Percentiles rank a stretch among this genome's conserved stretches.
Evolutionary conservation across 192 early-diverging fungal species (phyloP).

Genomic region (Mycoemilia scoparia): DNA sequence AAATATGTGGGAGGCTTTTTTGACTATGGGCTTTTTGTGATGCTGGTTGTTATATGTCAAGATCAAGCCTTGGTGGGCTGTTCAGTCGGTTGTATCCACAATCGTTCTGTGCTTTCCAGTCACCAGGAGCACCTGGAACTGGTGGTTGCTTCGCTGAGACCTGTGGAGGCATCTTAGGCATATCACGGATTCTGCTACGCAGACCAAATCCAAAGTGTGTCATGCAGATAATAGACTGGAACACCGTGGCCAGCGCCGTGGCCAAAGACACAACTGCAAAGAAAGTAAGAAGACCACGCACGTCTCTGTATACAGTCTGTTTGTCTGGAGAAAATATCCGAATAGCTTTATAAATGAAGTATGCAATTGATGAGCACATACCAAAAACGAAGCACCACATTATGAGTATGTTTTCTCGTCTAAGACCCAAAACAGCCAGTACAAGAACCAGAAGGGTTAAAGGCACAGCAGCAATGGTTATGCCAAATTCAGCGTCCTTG

Average conservation of each 20-base stretch:
- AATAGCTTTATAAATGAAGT: slow-evolving; percentile 29
- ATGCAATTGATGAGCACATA: slow-evolving; percentile 19
- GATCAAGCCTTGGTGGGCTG: too few species aligned
- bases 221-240: slow-evolving; percentile 19
- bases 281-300: slow-evolving; percentile 28
- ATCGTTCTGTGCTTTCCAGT: too few species aligned
- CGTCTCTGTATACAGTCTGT: slow-evolving; percentile 16
- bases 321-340: slow-evolving; percentile 29
- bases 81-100: too few species aligned
- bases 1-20: too few species aligned
- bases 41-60: too few species aligned
- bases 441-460: slow-evolving; percentile 19
- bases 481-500: slow-evolving; percentile 26
- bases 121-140: too few species aligned
- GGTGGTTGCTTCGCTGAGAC: too few species aligned
- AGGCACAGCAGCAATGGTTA: slow-evolving; percentile 24
- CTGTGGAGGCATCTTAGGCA: too few species aligned
- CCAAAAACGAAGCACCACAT: slow-evolving; percentile 26
- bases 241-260: slow-evolving; percentile 17
- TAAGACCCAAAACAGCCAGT: slow-evolving; percentile 27
- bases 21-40: too few species aligned
- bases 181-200: slow-evolving; percentile 21
- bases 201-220: slow-evolving; percentile 29
- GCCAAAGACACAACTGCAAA: slow-evolving; percentile 22
- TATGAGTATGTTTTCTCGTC: slow-evolving; percentile 10